phyloP scores from a whole-genome alignment of 2,329 filamentous ascomycete species.

The Venturia pyrina region DNA sequence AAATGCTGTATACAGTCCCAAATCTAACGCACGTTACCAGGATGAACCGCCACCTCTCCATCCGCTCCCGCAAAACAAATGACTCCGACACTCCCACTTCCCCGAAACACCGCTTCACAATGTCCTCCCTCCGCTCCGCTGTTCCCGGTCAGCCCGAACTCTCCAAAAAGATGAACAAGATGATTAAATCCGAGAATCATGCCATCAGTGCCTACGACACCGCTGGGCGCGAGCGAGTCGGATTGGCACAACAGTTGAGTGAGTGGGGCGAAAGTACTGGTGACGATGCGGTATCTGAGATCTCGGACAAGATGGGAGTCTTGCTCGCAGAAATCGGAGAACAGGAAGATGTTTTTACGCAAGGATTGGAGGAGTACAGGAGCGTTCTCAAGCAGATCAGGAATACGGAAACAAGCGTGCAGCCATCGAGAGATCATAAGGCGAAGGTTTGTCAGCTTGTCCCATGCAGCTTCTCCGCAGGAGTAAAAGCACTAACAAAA shows the following conservation, averaged over 20 bases:
- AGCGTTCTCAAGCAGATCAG: slow-evolving; percentile 79
- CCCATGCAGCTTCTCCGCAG: not conserved
- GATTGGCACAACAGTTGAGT: slow-evolving; percentile 81
- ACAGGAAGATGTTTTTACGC: slow-evolving; percentile 82
- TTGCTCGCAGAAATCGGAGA: slow-evolving; percentile 86
- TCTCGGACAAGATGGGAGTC: slow-evolving; percentile 93
- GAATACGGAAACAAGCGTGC: slow-evolving; percentile 91
- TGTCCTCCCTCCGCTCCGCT: slow-evolving; percentile 72
- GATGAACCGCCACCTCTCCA: slow-evolving; percentile 66
- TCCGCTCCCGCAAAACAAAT: slow-evolving; percentile 53
- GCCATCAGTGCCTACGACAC: slow-evolving; percentile 75
- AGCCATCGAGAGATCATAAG: slow-evolving; percentile 82
- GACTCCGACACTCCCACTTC: slow-evolving; percentile 26
- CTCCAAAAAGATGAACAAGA: slow-evolving; percentile 74
- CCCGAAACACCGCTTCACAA: slow-evolving; percentile 63
- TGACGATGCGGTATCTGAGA: slow-evolving; percentile 77
- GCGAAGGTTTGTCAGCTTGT: slow-evolving; percentile 43
- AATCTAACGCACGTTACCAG: slow-evolving; percentile 15
- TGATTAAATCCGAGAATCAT: slow-evolving; percentile 93
- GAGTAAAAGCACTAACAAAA: not conserved
- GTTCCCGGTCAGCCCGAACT: slow-evolving; percentile 70
- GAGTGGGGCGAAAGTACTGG: slow-evolving; percentile 92
- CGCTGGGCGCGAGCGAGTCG: slow-evolving; percentile 72
- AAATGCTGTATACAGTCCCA: not conserved
- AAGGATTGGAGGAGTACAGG: slow-evolving; percentile 77